Evolutionary conservation across 805 yeast genomes (phyloP), one percentile per base, ranked within the genome.

Genomic region (Clavispora santaluciae): DNA sequence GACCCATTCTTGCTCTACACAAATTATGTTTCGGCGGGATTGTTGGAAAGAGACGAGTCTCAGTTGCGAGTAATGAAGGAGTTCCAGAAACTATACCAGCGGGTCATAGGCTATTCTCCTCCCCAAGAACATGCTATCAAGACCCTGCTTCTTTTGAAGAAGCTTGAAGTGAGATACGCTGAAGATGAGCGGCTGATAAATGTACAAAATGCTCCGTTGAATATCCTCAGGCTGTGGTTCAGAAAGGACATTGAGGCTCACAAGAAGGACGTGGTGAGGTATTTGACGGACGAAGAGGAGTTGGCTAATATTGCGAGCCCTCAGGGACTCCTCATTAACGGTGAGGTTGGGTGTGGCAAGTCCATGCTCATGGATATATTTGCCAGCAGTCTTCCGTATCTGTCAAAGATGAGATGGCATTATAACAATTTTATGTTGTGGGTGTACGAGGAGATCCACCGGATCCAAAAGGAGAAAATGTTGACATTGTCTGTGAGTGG

Each of bases 311-410:
- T 78, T 41, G 67, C 74, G 1, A 69, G 85, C 0, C 89, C 89
- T 0, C 82, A 75, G 42, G 90, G 90, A 0, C 59, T 83, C 5
- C 55, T 80, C 35, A 57, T 80, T 5, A 78, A 77, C 57, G 86
- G 85, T 3, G 84, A 76, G 43, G 86, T 79, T 4, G 90, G 90
- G 0, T 78, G 85, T 49, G 90, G 90, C 1, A 83, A 83, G 54
- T 78, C 86, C 1, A 76, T 83, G 82, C 57, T 83, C 36, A 75
- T 83, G 76, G 88, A 83, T 49, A 74, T 83, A 16, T 83, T 83
- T 61, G 87, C 88, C 1, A 66, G 68, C 36, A 70, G 82, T 1
- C 62, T 83, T 22, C 90, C 89, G 0, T 77, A 79, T 45, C 63
- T 66, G 18, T 73, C 81, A 1, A 83, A 83, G 49, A 70, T 76